phyloP scores from a whole-genome alignment of 257 asterid genomes.

The Sherardia arvensis region DNA sequence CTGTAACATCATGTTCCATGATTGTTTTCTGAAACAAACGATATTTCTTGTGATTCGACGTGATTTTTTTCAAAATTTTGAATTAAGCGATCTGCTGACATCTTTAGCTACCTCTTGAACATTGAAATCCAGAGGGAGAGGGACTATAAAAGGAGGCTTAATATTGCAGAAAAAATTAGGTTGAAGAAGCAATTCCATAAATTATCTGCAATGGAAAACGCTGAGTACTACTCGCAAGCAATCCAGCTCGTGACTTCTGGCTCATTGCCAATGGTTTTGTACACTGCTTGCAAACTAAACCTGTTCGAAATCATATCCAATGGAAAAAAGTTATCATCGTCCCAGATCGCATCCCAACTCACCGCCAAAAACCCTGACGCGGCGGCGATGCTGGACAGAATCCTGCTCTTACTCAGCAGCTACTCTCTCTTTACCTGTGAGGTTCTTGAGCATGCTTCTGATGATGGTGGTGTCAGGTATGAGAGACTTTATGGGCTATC shows the following conservation, averaged over 20 bases:
- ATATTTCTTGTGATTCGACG: too few relatives aligned
- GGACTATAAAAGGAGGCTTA: too few relatives aligned
- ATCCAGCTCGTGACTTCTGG: constrained; percentile 1
- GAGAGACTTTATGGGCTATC: constrained; percentile 20
- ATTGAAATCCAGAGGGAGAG: too few relatives aligned
- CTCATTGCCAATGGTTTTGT: constrained; percentile 1
- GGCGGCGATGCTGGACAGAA: constrained; percentile 16
- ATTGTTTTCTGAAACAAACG: too few relatives aligned
- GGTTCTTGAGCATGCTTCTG: background rate
- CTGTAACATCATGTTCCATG: too few relatives aligned
- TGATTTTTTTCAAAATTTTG: too few relatives aligned
- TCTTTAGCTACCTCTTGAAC: too few relatives aligned
- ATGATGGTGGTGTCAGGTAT: background rate
- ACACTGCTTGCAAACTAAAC: background rate
- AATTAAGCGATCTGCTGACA: too few relatives aligned
- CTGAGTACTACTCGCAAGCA: background rate
- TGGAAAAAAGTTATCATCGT: constrained; percentile 20
- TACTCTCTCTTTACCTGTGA: constrained; percentile 23
- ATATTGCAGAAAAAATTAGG: too few relatives aligned
- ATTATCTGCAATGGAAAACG: too few relatives aligned
- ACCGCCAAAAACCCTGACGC: constrained; percentile 17
- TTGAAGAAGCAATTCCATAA: too few relatives aligned
- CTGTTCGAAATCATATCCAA: constrained; percentile 28
- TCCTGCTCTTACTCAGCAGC: constrained; percentile 1
- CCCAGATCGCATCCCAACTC: constrained; percentile 18